These are phyloP conservation scores for Fonticula alba DNA, from an alignment of 78 protist genomes.

Conservation along the genomic window DNA sequence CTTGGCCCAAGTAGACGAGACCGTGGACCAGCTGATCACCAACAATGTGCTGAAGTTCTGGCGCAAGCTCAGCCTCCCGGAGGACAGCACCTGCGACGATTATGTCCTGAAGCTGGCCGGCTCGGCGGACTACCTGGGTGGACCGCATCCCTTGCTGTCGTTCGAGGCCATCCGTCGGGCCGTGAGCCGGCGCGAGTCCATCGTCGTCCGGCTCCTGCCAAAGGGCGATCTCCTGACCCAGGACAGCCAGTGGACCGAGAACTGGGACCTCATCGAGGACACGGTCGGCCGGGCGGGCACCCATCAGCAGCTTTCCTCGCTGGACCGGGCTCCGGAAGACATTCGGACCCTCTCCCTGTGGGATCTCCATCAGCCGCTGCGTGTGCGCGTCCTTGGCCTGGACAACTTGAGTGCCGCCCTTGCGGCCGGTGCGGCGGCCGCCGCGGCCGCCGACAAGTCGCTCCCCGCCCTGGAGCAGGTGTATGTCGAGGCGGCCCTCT, in stretches of 20 bases:
- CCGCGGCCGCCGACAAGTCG: neutral
- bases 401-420: too few species aligned
- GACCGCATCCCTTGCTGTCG: neutral
- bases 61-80: too few species aligned
- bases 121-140: neutral
- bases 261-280: neutral
- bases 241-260: neutral
- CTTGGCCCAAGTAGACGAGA: too few species aligned
- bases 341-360: neutral
- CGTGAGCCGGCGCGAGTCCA: neutral
- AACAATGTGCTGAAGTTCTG: too few species aligned
- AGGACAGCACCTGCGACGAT: neutral
- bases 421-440: too few species aligned
- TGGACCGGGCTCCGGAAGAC: neutral
- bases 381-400: neutral
- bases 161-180: neutral
- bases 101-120: neutral
- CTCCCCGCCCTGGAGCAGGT: neutral
- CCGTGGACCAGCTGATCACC: too few species aligned
- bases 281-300: neutral
- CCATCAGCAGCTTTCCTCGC: neutral
- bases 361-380: neutral
- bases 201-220: neutral
- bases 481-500: slow-evolving; percentile 1
- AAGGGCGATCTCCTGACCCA: too few species aligned